These are phyloP conservation scores for Diaporthe australafricana DNA, from an alignment of 2,329 filamentous ascomycete genomes.

Conservation along the genomic window DNA sequence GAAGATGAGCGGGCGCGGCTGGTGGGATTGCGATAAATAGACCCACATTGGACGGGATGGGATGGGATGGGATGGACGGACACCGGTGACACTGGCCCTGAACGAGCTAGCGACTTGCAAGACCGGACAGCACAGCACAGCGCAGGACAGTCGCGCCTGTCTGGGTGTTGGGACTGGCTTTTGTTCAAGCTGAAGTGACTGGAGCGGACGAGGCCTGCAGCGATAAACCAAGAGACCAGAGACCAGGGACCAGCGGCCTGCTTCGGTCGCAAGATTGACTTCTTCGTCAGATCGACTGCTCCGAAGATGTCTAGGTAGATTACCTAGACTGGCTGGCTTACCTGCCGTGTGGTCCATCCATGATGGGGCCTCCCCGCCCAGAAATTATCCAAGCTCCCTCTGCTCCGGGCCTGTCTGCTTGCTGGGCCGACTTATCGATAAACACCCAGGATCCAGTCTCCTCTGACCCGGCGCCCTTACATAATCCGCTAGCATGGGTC, in stretches of 20 bases:
- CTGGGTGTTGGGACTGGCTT: neutral
- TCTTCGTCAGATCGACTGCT: neutral
- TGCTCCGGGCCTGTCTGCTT: neutral
- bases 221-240: neutral
- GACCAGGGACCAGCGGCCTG: neutral
- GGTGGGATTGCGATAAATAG: slow-evolving; percentile 1
- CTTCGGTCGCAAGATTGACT: neutral
- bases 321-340: neutral
- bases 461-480: neutral
- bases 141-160: neutral
- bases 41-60: neutral
- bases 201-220: neutral
- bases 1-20: neutral
- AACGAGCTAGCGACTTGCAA: slow-evolving; percentile 11
- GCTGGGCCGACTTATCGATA: slow-evolving; percentile 13
- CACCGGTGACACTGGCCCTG: neutral
- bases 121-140: neutral
- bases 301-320: slow-evolving; percentile 1
- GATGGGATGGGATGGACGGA: neutral
- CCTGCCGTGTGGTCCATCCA: neutral
- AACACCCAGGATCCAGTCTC: neutral
- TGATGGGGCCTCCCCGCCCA: slow-evolving; percentile 14
- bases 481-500: slow-evolving; percentile 7
- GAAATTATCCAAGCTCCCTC: slow-evolving; percentile 21
- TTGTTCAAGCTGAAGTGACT: neutral